A percentile compares a stretch with the other conserved stretches of the same genome.
Evolutionary conservation across 805 yeast genomes (phyloP).

Genomic region (Nakazawaea wickerhamii): DNA sequence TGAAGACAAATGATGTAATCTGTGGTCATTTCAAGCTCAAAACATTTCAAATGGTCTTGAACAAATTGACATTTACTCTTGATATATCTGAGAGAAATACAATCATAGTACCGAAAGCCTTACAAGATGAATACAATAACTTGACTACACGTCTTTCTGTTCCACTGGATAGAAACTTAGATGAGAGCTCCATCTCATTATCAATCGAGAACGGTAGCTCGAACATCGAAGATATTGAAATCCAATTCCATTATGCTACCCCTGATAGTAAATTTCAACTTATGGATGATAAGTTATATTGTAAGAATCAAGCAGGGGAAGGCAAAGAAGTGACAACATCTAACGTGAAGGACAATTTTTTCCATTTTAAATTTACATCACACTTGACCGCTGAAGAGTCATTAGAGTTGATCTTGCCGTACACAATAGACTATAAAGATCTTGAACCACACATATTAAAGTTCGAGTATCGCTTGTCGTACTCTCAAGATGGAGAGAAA

Average conservation of each 20-base stretch:
- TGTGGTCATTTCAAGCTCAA: background rate
- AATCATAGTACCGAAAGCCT: background rate
- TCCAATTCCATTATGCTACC: background rate
- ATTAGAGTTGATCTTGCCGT: slow-evolving; percentile 13
- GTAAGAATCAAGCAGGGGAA: background rate
- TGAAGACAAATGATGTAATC: background rate
- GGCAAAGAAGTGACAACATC: background rate
- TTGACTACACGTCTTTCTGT: background rate
- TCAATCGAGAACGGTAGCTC: slow-evolving; percentile 1
- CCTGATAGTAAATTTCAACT: background rate
- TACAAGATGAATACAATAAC: background rate
- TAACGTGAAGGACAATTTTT: background rate
- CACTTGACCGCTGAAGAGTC: background rate
- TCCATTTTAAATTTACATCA: slow-evolving; percentile 16
- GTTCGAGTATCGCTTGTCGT: slow-evolving; percentile 19
- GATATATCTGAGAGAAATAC: background rate
- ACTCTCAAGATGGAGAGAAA: slow-evolving; percentile 17
- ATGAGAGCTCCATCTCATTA: slow-evolving; percentile 1
- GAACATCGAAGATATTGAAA: background rate
- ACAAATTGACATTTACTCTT: background rate
- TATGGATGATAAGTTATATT: background rate
- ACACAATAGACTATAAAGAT: background rate
- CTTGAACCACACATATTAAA: slow-evolving; percentile 16
- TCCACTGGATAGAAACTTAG: slow-evolving; percentile 1
- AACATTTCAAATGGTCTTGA: background rate